phyloP scores from a whole-genome alignment of 768 basidiomycete species.

The Hebeloma cylindrosporum region DNA sequence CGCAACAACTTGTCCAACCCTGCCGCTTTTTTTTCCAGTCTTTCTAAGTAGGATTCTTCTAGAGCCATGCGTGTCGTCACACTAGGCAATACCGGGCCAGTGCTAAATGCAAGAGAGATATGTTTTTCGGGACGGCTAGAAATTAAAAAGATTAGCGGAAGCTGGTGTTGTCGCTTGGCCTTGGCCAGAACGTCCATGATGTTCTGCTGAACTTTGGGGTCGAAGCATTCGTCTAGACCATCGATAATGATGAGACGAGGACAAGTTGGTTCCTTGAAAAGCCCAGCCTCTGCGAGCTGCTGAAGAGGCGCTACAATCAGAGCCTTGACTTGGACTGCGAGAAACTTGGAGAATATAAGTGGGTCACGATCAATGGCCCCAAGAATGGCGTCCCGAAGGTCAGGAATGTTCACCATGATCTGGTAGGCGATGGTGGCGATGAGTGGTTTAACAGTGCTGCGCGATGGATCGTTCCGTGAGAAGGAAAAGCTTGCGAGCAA shows the following conservation, averaged over 20 bases:
- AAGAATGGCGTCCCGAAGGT: too few species aligned
- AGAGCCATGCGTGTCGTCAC: not conserved
- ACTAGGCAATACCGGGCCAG: not conserved
- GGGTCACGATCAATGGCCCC: not conserved
- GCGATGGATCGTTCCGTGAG: not conserved
- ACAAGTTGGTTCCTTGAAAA: not conserved
- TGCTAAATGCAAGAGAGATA: not conserved
- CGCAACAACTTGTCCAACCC: conserved; percentile 61
- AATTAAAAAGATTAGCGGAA: not conserved
- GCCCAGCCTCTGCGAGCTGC: not conserved
- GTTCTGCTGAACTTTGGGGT: not conserved
- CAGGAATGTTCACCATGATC: not conserved
- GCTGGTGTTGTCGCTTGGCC: not conserved
- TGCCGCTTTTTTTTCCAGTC: conserved; percentile 56
- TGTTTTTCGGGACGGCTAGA: conserved; percentile 4
- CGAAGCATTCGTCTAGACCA: conserved; percentile 4
- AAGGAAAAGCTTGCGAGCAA: conserved; percentile 5
- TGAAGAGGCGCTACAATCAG: not conserved
- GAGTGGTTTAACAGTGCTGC: not conserved
- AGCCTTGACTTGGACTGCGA: not conserved
- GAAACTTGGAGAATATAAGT: not conserved
- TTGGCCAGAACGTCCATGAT: not conserved
- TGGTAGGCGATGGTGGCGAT: not conserved
- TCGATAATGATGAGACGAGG: not conserved
- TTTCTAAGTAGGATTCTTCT: conserved; percentile 34